Evolutionary conservation across 352 stramenopile genomes (phyloP), one percentile per base, ranked within the genome.

Genomic region (Phytopythium aichiense): DNA sequence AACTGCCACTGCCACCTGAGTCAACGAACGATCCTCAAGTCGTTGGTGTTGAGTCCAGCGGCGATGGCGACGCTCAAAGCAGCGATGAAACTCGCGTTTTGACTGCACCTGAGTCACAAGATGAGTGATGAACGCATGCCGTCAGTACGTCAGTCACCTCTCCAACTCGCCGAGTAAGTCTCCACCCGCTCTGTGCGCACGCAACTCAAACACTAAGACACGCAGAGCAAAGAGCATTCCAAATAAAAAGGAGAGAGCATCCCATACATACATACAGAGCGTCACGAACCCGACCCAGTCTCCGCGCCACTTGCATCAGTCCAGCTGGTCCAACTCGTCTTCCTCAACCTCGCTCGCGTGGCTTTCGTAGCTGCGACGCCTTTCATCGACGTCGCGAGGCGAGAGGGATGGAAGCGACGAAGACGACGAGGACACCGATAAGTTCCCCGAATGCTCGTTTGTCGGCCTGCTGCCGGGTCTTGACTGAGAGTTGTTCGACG

Each of bases 271-370:
- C 48, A 54, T 54, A 54, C 23, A 54, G 25, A 54, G 25, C 25
- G 18, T 6, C 15, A 38, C 48, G 28, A 54, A 54, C 28, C 48
- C 25, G 48, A 20, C 38, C 38, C 38, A 45, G 38, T 45, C 38
- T 22, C 20, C 42, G 18, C 22, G 33, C 11, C 9, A n/a, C 31
- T 50, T 9, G n/a, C 18, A 30, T 78, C 59, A 92, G 57, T 92
- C 83, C 37, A 92, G 68, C 60, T 80, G 72, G 31, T 92, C 79
- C 71, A 92, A 71, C 25, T 87, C 82, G 64, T 89, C 79, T 33
- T 81, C 69, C 40, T 79, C 70, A 58, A 71, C 81, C 56, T 71
- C 76, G 48, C 52, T 68, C 18, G 53, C 57, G 31, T 49, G 65
- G 63, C 73, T 86, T 43, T 45, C 48, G 50, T 81, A 66, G 51